These are phyloP conservation scores for Kurtzmaniella natalensis DNA, from an alignment of 1,139 yeast genomes.

Conservation along the genomic window DNA sequence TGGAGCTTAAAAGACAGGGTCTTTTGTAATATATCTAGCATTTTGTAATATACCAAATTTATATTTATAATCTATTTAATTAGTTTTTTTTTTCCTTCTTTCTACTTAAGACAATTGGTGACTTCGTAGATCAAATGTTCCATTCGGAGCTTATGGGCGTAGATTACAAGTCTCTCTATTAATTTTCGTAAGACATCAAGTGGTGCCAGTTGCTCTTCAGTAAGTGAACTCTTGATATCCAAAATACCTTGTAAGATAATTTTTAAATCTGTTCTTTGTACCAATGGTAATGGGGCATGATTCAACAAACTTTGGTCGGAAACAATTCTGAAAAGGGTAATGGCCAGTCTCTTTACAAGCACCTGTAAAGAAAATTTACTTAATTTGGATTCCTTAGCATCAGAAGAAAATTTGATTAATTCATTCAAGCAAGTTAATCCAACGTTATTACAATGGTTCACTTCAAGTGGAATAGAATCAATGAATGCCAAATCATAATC, in stretches of 20 bases:
- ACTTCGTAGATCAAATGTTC: conserved; percentile 2
- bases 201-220: neutral
- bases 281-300: conserved; percentile 31
- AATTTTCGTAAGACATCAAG: conserved; percentile 1
- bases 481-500: conserved; percentile 30
- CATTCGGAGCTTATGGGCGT: conserved; percentile 3
- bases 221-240: conserved; percentile 4
- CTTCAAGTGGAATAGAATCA: conserved; percentile 23
- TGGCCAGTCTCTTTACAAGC: conserved; percentile 28
- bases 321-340: conserved; percentile 31
- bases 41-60: neutral
- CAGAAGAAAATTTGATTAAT: conserved; percentile 21
- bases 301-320: conserved; percentile 28
- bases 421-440: conserved; percentile 30
- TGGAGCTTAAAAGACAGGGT: conserved; percentile 84
- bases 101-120: neutral
- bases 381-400: conserved; percentile 3
- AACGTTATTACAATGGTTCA: conserved; percentile 21
- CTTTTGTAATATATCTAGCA: conserved; percentile 46
- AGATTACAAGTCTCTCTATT: conserved; percentile 2
- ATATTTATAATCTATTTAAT: neutral
- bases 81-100: neutral
- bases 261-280: conserved; percentile 32
- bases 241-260: conserved; percentile 24
- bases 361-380: conserved; percentile 18